A percentile compares a stretch with the other conserved stretches of the same genome.
Conservation (phyloP, 75 land plant genomes). For the Cryptomeria japonica region DNA sequence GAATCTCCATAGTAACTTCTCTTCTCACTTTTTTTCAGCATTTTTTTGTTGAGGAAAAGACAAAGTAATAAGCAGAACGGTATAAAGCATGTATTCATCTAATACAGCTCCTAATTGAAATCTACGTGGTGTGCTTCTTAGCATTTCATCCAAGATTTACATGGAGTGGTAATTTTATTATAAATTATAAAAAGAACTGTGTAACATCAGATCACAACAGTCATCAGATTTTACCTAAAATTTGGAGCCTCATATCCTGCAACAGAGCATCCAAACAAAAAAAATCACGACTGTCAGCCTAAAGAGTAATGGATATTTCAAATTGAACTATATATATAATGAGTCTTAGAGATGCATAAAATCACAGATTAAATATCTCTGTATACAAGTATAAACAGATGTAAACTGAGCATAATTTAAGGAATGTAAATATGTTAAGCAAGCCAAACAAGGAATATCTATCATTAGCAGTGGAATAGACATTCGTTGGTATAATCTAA, state of each 20-base stretch:
- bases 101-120: not conserved
- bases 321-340: not conserved
- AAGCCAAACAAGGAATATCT: not conserved
- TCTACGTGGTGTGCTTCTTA: not conserved
- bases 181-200: not conserved
- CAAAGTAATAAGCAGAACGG: not conserved
- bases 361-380: not conserved
- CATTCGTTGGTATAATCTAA: not conserved
- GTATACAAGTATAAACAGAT: not conserved
- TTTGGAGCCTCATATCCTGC: conserved; percentile 19
- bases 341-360: not conserved
- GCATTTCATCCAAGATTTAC: not conserved
- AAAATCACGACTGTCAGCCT: not conserved
- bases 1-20: not conserved
- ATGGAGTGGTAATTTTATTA: not conserved
- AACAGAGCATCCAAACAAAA: not conserved
- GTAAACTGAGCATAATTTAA: not conserved
- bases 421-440: not conserved
- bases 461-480: not conserved
- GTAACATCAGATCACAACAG: not conserved
- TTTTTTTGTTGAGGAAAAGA: no score
- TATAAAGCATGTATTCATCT: not conserved
- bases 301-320: not conserved
- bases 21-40: no score
- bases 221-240: not conserved